Percentiles rank a stretch among this genome's conserved stretches.
phyloP scores from a whole-genome alignment of 306 rosid species.

The Inga leiocalycina region DNA sequence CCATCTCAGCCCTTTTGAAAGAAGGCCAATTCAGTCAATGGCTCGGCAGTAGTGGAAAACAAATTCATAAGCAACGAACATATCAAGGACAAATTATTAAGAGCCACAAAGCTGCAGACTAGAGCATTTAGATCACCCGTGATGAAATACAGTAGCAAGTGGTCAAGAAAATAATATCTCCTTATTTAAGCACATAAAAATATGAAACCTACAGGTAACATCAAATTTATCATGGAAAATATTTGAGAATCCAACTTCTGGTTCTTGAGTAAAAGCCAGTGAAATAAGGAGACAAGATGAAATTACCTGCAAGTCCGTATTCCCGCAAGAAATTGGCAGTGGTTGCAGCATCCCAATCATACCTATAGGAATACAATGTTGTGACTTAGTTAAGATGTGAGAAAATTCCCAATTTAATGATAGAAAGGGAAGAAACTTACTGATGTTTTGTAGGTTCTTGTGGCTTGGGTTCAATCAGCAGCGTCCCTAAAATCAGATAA shows the following conservation, averaged over 20 bases:
- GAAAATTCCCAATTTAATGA: slow-evolving; percentile 31
- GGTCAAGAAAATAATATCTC: background rate
- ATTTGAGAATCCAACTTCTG: slow-evolving; percentile 13
- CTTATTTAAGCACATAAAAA: background rate
- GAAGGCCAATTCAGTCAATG: slow-evolving; percentile 3
- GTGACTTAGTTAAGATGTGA: background rate
- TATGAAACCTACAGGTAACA: background rate
- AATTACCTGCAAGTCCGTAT: slow-evolving; percentile 73
- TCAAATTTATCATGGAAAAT: slow-evolving; percentile 7
- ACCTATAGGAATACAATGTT: slow-evolving; percentile 54
- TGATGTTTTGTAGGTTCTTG: slow-evolving; percentile 99
- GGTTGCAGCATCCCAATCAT: slow-evolving; percentile 99
- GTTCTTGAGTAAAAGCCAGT: slow-evolving; percentile 18
- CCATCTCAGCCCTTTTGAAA: background rate
- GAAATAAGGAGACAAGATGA: slow-evolving; percentile 16
- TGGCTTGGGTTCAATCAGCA: slow-evolving; percentile 95
- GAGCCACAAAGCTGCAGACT: background rate
- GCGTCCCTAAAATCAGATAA: slow-evolving; percentile 61
- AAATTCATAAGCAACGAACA: background rate
- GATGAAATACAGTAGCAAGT: background rate
- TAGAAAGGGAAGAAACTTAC: slow-evolving; percentile 42
- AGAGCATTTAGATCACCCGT: slow-evolving; percentile 1
- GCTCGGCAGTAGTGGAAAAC: background rate
- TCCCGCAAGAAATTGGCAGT: slow-evolving; percentile 85
- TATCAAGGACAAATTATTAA: background rate